phyloP scores from a whole-genome alignment of 2,329 filamentous ascomycete genomes.

The Fonsecaea nubica region DNA sequence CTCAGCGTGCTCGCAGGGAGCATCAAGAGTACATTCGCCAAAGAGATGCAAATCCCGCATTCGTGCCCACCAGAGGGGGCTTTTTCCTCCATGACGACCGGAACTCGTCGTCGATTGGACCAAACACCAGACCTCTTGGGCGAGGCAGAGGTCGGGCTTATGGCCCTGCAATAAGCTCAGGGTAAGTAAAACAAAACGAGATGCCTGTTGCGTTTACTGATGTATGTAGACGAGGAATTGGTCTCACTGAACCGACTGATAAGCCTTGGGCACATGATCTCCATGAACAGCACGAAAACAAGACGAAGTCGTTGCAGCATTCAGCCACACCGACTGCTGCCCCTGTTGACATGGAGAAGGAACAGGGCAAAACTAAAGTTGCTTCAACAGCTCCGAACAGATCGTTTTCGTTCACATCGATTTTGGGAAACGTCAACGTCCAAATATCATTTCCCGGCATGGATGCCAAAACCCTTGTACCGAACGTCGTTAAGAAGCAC shows the following conservation, averaged over 20 bases:
- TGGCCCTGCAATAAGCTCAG: constrained; percentile 47
- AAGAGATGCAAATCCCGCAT: constrained; percentile 85
- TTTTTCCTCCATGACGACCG: constrained; percentile 98
- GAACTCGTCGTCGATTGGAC: constrained; percentile 49
- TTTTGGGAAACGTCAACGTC: constrained; percentile 83
- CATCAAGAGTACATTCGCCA: constrained; percentile 91
- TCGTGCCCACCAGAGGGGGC: constrained; percentile 89
- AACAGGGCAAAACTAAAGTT: constrained; percentile 26
- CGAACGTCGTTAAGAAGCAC: constrained; percentile 80
- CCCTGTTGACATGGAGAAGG: constrained; percentile 30
- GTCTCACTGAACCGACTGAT: constrained; percentile 40
- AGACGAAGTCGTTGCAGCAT: constrained; percentile 43
- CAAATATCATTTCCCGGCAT: constrained; percentile 80
- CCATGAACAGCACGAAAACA: constrained; percentile 66
- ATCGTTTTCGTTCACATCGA: constrained; percentile 80
- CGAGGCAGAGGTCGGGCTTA: constrained; percentile 69
- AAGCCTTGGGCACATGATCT: constrained; percentile 86
- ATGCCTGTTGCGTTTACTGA: constrained; percentile 16
- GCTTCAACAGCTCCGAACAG: constrained; percentile 66
- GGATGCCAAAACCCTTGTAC: constrained; percentile 72
- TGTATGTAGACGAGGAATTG: constrained; percentile 19
- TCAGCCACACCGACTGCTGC: constrained; percentile 39
- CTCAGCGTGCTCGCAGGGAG: constrained; percentile 78
- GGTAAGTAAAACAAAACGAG: constrained; percentile 20
- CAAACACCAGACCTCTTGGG: constrained; percentile 69